Conservation (phyloP, 257 asterid species). For the Fraxinus cuspidata region DNA sequence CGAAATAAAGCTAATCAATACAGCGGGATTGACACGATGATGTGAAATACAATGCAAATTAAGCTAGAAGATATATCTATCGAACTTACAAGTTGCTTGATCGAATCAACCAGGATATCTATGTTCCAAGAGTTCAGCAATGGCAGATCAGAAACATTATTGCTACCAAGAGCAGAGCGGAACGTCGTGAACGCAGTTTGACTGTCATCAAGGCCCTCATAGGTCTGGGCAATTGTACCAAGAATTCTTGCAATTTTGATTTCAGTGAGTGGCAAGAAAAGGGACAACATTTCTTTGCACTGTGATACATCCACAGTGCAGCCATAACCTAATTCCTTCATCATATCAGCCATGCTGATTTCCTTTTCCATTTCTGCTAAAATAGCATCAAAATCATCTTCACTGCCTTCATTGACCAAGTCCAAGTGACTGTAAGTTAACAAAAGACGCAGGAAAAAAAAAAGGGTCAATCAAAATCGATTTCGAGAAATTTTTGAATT, state of each 20-base stretch:
- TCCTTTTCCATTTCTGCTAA: slow-evolving; percentile 97
- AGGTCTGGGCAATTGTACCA: slow-evolving; percentile 75
- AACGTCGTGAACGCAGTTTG: slow-evolving; percentile 69
- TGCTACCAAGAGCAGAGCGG: slow-evolving; percentile 69
- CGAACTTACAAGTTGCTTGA: slow-evolving; percentile 80
- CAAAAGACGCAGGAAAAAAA: slow-evolving; percentile 22
- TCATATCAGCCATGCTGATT: slow-evolving; percentile 85
- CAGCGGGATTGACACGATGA: not conserved
- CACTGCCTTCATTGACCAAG: slow-evolving; percentile 52
- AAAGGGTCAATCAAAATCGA: not conserved
- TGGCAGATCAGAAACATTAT: slow-evolving; percentile 49
- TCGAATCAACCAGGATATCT: slow-evolving; percentile 79
- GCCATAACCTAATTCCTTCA: slow-evolving; percentile 94
- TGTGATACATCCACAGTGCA: slow-evolving; percentile 74
- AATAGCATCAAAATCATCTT: slow-evolving; percentile 86
- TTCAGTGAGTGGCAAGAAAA: slow-evolving; percentile 75
- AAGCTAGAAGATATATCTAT: slow-evolving; percentile 8
- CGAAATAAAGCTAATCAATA: not conserved
- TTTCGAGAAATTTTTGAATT: not conserved
- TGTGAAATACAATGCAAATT: slow-evolving; percentile 11
- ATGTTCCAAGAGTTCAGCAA: slow-evolving; percentile 69
- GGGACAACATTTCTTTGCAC: slow-evolving; percentile 85
- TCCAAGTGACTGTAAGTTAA: slow-evolving; percentile 59
- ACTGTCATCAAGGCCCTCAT: slow-evolving; percentile 71
- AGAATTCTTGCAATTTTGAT: slow-evolving; percentile 75